phyloP scores from a whole-genome alignment of 495 filamentous ascomycete species.

The Delitschia confertaspora region DNA sequence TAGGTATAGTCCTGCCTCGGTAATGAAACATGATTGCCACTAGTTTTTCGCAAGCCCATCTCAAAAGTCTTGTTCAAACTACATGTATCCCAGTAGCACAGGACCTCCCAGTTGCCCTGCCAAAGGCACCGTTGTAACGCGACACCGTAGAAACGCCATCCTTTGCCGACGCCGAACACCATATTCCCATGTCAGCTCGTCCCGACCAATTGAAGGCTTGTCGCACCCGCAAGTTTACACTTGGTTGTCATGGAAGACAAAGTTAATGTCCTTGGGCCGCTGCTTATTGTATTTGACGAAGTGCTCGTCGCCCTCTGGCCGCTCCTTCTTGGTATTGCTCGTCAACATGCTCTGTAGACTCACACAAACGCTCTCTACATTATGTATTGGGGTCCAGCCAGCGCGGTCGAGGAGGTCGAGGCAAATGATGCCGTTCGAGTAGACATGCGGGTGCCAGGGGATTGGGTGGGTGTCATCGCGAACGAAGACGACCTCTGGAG shows the following conservation, averaged over 20 bases:
- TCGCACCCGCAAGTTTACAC: slow-evolving; percentile 53
- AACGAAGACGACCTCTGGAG: slow-evolving; percentile 87
- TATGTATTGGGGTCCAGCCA: slow-evolving; percentile 95
- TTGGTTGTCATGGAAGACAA: slow-evolving; percentile 77
- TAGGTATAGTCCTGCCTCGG: too few relatives aligned
- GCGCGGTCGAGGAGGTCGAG: slow-evolving; percentile 80
- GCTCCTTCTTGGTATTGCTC: slow-evolving; percentile 74
- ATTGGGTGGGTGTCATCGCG: slow-evolving; percentile 59
- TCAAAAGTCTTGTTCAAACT: too few relatives aligned
- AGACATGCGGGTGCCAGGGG: slow-evolving; percentile 95
- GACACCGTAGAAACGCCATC: too few relatives aligned
- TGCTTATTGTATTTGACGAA: slow-evolving; percentile 67
- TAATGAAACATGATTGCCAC: too few relatives aligned
- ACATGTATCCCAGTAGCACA: too few relatives aligned
- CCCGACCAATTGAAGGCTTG: too few relatives aligned
- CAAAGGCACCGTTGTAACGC: too few relatives aligned
- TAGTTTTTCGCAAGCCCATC: too few relatives aligned
- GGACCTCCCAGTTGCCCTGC: too few relatives aligned
- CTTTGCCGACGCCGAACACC: too few relatives aligned
- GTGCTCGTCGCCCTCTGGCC: slow-evolving; percentile 75
- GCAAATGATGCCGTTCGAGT: slow-evolving; percentile 96
- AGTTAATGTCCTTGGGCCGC: slow-evolving; percentile 75
- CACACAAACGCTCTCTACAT: slow-evolving; percentile 94
- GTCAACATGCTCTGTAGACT: slow-evolving; percentile 98
- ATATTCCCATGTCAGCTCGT: too few relatives aligned